Evolutionary conservation across 345 rosid species (phyloP).

Genomic region (Aethionema arabicum): DNA sequence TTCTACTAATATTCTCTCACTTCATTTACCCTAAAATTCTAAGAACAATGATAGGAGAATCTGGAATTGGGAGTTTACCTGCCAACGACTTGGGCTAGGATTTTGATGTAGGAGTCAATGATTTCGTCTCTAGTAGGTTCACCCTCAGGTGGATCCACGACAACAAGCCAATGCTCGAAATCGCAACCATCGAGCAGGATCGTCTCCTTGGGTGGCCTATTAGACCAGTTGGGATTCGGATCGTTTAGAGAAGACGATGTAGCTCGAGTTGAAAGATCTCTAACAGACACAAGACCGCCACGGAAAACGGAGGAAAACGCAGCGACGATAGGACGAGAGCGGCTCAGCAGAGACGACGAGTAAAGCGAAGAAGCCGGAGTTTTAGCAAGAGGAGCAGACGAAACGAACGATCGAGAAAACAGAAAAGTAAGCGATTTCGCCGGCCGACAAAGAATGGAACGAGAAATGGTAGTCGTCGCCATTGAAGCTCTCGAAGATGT

Average conservation of each 20-base stretch:
- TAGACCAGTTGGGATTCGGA: slow-evolving; percentile 66
- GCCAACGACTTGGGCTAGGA: slow-evolving; percentile 58
- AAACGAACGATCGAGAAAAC: slow-evolving; percentile 17
- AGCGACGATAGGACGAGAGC: slow-evolving; percentile 4
- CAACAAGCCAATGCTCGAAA: slow-evolving; percentile 79
- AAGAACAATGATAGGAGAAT: slow-evolving; percentile 4
- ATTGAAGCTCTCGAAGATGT: slow-evolving; percentile 7
- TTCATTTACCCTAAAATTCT: background rate
- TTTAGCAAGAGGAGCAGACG: slow-evolving; percentile 17
- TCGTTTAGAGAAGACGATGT: slow-evolving; percentile 57
- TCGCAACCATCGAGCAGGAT: slow-evolving; percentile 76
- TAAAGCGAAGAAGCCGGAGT: slow-evolving; percentile 8
- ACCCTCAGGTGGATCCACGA: slow-evolving; percentile 57
- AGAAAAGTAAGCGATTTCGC: slow-evolving; percentile 26
- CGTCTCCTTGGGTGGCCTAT: slow-evolving; percentile 70
- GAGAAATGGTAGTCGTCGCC: slow-evolving; percentile 40
- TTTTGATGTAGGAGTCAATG: slow-evolving; percentile 60
- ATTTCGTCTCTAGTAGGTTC: slow-evolving; percentile 68
- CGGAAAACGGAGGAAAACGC: background rate
- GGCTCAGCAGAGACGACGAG: slow-evolving; percentile 1
- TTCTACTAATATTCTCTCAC: background rate
- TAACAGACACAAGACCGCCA: background rate
- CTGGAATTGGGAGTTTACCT: slow-evolving; percentile 40
- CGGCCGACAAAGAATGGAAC: slow-evolving; percentile 40
- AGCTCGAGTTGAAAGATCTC: slow-evolving; percentile 40